Percentiles rank a stretch among this genome's conserved stretches.
These are phyloP conservation scores for Mucor racemosus DNA, from an alignment of 371 early-diverging fungal species.

Conservation along the genomic window DNA sequence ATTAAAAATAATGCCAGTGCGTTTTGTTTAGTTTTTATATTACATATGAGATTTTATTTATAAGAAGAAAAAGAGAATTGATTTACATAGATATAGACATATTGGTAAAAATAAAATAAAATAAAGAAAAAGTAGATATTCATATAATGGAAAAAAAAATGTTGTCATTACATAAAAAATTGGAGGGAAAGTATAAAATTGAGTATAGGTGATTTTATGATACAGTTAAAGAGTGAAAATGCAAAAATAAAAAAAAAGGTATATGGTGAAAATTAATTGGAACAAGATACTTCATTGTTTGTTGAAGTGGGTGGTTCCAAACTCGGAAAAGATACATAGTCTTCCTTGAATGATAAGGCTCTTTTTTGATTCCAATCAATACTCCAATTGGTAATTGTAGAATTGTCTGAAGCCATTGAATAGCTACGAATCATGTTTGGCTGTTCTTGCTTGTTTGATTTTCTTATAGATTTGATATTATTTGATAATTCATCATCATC, in stretches of 20 bases:
- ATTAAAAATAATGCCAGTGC: constrained; percentile 6
- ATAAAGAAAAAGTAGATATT: not conserved
- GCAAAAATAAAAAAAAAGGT: not conserved
- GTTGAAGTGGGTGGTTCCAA: constrained; percentile 21
- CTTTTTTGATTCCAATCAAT: constrained; percentile 38
- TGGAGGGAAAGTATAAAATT: not conserved
- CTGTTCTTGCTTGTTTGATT: not conserved
- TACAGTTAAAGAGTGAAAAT: not conserved
- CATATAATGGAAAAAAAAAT: not conserved
- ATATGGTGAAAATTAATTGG: constrained; percentile 4
- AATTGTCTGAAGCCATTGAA: constrained; percentile 21
- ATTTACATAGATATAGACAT: not conserved
- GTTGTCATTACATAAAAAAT: not conserved
- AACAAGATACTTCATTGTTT: constrained; percentile 13
- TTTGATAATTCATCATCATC: not conserved
- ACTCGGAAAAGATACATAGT: constrained; percentile 45
- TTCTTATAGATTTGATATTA: not conserved
- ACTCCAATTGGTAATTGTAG: constrained; percentile 23
- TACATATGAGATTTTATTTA: constrained; percentile 1
- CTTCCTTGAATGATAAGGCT: constrained; percentile 39
- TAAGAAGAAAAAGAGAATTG: not conserved
- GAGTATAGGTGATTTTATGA: not conserved
- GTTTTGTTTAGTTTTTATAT: not conserved
- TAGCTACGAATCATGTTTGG: constrained; percentile 15
- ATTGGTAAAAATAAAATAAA: not conserved